A percentile compares a stretch with the other conserved stretches of the same genome.
phyloP scores from a whole-genome alignment of 495 filamentous ascomycete species.

The Neurospora sp. region DNA sequence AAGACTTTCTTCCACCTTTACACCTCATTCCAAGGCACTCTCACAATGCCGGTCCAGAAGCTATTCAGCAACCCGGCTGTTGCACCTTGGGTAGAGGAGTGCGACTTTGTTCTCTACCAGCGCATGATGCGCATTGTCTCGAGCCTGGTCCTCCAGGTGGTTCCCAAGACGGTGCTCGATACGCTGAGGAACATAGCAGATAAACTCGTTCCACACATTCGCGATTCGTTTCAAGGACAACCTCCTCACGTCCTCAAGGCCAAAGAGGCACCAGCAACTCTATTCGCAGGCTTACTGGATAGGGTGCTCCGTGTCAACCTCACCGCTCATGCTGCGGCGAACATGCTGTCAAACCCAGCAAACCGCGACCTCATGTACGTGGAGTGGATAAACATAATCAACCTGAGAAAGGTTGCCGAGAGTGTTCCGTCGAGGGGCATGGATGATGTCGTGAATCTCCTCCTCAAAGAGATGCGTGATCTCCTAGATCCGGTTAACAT shows the following conservation, averaged over 20 bases:
- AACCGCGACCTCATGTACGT: slow-evolving; percentile 86
- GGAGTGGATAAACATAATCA: slow-evolving; percentile 77
- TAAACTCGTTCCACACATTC: slow-evolving; percentile 65
- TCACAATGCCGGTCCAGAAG: slow-evolving; percentile 96
- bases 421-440: slow-evolving; percentile 49
- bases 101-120: slow-evolving; percentile 89
- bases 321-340: slow-evolving; percentile 75
- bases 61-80: slow-evolving; percentile 72
- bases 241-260: slow-evolving; percentile 76
- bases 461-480: slow-evolving; percentile 63
- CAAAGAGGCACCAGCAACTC: slow-evolving; percentile 75
- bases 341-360: slow-evolving; percentile 59
- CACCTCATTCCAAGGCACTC: slow-evolving; percentile 85
- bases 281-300: slow-evolving; percentile 78
- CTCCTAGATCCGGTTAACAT: slow-evolving; percentile 56
- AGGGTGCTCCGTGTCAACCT: slow-evolving; percentile 84
- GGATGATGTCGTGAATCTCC: slow-evolving; percentile 58
- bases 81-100: slow-evolving; percentile 88
- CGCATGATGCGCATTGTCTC: slow-evolving; percentile 90
- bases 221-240: slow-evolving; percentile 66
- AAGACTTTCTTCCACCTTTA: slow-evolving; percentile 94
- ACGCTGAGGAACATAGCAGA: slow-evolving; percentile 78
- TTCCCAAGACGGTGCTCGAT: slow-evolving; percentile 72
- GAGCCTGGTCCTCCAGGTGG: slow-evolving; percentile 75
- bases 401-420: slow-evolving; percentile 58